These are phyloP conservation scores for Auriscalpium orientale DNA, from an alignment of 768 basidiomycete genomes.

Conservation along the genomic window DNA sequence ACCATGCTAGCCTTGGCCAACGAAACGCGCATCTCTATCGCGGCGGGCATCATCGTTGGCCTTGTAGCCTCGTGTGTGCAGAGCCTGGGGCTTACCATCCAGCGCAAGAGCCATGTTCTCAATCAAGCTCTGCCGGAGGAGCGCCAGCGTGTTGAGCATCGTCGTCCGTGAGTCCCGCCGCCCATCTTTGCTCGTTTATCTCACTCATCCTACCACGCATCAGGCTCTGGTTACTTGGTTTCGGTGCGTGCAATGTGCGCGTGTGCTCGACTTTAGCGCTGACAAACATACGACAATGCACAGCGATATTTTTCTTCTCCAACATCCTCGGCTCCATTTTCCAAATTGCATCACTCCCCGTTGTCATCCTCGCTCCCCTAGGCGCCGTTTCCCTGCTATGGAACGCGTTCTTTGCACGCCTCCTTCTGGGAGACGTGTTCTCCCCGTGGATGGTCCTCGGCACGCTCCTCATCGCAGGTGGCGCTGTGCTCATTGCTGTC, in stretches of 20 bases:
- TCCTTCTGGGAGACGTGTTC: constrained; percentile 81
- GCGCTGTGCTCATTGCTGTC: constrained; percentile 82
- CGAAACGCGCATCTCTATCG: constrained; percentile 29
- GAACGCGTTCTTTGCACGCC: constrained; percentile 87
- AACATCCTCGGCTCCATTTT: constrained; percentile 85
- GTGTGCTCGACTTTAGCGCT: constrained; percentile 1
- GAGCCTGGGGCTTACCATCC: constrained; percentile 84
- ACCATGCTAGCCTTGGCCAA: constrained; percentile 17
- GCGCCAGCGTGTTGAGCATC: constrained; percentile 61
- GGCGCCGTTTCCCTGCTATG: constrained; percentile 89
- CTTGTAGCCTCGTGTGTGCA: constrained; percentile 84
- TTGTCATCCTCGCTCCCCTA: constrained; percentile 89
- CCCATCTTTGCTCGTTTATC: constrained; percentile 3
- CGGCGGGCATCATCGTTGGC: constrained; percentile 46
- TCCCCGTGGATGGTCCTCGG: constrained; percentile 81
- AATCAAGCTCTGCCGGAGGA: constrained; percentile 66
- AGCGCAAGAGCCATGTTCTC: constrained; percentile 86
- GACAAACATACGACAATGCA: not conserved
- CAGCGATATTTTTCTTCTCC: constrained; percentile 74
- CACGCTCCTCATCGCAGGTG: constrained; percentile 79
- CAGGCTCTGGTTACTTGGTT: constrained; percentile 84
- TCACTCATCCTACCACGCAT: not conserved
- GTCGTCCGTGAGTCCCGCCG: constrained; percentile 56
- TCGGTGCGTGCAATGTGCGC: constrained; percentile 34
- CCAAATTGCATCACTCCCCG: constrained; percentile 89